Evolutionary conservation across 495 filamentous ascomycete genomes (phyloP).

Genomic region (Cercophora samala): DNA sequence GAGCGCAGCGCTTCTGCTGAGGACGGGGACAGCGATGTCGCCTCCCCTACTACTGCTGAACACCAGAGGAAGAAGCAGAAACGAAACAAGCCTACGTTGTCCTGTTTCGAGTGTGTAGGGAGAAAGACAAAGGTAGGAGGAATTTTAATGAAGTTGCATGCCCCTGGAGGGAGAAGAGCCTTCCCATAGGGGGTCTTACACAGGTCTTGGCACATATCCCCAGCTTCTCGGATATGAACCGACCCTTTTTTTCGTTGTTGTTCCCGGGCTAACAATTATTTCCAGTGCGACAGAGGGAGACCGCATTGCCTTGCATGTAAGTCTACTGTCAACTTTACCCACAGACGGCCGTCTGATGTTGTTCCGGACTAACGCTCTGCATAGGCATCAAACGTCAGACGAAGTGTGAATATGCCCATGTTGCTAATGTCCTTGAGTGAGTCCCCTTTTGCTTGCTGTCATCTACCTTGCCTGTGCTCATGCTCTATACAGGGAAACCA

Average conservation of each 20-base stretch:
- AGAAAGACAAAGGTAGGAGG: slow-evolving; percentile 64
- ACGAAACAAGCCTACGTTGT: slow-evolving; percentile 71
- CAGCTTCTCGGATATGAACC: not conserved
- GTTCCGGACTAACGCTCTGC: not conserved
- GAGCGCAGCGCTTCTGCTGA: slow-evolving; percentile 20
- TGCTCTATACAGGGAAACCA: slow-evolving; percentile 43
- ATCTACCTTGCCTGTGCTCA: not conserved
- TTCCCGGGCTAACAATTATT: slow-evolving; percentile 15
- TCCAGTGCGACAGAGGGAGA: slow-evolving; percentile 56
- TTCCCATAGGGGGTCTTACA: not conserved
- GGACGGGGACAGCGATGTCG: slow-evolving; percentile 29
- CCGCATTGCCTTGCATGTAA: slow-evolving; percentile 65
- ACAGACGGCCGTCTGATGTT: not conserved
- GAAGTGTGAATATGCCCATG: slow-evolving; percentile 63
- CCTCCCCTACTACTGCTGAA: slow-evolving; percentile 36
- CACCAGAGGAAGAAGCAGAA: slow-evolving; percentile 62
- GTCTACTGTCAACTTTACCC: slow-evolving; percentile 24
- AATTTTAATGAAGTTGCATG: not conserved
- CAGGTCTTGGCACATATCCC: not conserved
- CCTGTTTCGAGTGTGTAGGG: slow-evolving; percentile 69
- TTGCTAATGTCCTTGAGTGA: slow-evolving; percentile 67
- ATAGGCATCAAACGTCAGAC: slow-evolving; percentile 64
- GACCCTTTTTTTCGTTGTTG: not conserved
- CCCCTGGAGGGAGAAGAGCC: no score
- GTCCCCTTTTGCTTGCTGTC: slow-evolving; percentile 19